Percentiles rank a stretch among this genome's conserved stretches.
Evolutionary conservation across 768 basidiomycete species (phyloP).

Genomic region (Gloeophyllum trabeum): DNA sequence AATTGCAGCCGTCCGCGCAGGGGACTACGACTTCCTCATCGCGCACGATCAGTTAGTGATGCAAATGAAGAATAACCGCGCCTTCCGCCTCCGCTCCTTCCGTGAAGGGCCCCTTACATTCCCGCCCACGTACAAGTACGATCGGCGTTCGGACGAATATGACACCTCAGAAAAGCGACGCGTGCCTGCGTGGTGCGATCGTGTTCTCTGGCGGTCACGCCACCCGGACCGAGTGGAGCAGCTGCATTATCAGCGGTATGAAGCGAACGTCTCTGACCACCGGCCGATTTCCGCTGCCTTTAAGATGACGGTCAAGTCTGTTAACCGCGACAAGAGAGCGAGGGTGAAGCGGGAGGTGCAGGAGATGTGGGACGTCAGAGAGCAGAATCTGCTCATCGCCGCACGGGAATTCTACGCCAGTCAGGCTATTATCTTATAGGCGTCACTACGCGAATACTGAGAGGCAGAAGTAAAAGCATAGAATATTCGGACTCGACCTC

Average conservation of each 20-base stretch:
- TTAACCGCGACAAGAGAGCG: slow-evolving; percentile 47
- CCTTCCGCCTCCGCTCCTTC: slow-evolving; percentile 78
- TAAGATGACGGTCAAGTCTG: slow-evolving; percentile 58
- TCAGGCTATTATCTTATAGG: slow-evolving; percentile 10
- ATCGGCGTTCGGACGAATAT: slow-evolving; percentile 64
- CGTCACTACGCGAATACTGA: too few relatives aligned
- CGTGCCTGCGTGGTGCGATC: slow-evolving; percentile 94
- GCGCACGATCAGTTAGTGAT: slow-evolving; percentile 83
- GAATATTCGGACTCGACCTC: too few relatives aligned
- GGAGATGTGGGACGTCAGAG: slow-evolving; percentile 34
- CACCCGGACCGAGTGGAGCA: slow-evolving; percentile 46
- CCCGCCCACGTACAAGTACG: slow-evolving; percentile 92
- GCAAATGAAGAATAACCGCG: slow-evolving; percentile 81
- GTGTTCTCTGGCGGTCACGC: slow-evolving; percentile 68
- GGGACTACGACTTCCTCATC: slow-evolving; percentile 52
- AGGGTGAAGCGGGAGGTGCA: slow-evolving; percentile 45
- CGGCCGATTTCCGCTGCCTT: slow-evolving; percentile 81
- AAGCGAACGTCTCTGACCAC: slow-evolving; percentile 85
- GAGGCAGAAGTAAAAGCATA: too few relatives aligned
- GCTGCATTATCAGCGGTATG: slow-evolving; percentile 72
- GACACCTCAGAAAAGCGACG: slow-evolving; percentile 86
- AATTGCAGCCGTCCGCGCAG: slow-evolving; percentile 53
- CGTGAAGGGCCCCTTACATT: slow-evolving; percentile 76
- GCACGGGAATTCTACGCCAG: slow-evolving; percentile 23
- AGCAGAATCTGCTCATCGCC: slow-evolving; percentile 17